Evolutionary conservation across 2,329 filamentous ascomycete species (phyloP).

Genomic region (Hypoxylon sp.): DNA sequence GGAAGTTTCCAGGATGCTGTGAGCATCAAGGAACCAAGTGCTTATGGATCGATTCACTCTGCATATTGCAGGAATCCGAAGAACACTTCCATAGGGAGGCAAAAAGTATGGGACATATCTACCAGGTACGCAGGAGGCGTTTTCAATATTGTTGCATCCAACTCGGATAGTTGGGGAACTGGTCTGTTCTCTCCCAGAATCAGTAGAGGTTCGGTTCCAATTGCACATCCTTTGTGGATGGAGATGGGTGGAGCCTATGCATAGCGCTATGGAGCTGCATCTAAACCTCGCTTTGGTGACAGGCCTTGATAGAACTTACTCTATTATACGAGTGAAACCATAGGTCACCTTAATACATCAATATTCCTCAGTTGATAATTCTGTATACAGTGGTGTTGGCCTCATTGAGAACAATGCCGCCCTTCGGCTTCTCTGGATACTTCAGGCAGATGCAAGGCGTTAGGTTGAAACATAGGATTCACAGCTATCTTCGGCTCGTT

Average conservation of each 20-base stretch:
- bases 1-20: constrained; percentile 14
- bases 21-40: constrained; percentile 4
- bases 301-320: not conserved
- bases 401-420: no score
- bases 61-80: constrained; percentile 10
- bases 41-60: constrained; percentile 18
- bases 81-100: constrained; percentile 7
- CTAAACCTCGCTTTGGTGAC: not conserved
- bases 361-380: no score
- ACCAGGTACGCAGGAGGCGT: constrained; percentile 13
- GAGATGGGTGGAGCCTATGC: not conserved
- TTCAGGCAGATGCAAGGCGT: no score
- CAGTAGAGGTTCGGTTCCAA: not conserved
- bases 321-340: not conserved
- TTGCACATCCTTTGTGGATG: not conserved
- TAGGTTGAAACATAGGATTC: no score
- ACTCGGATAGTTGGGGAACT: not conserved
- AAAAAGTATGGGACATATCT: constrained; percentile 8
- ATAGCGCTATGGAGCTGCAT: not conserved
- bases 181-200: not conserved
- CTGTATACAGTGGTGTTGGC: no score
- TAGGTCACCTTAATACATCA: no score
- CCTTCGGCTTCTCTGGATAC: no score
- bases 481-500: no score
- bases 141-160: constrained; percentile 12